Evolutionary conservation across 1,139 yeast genomes (phyloP).

Genomic region (Zygosaccharomyces sapae): DNA sequence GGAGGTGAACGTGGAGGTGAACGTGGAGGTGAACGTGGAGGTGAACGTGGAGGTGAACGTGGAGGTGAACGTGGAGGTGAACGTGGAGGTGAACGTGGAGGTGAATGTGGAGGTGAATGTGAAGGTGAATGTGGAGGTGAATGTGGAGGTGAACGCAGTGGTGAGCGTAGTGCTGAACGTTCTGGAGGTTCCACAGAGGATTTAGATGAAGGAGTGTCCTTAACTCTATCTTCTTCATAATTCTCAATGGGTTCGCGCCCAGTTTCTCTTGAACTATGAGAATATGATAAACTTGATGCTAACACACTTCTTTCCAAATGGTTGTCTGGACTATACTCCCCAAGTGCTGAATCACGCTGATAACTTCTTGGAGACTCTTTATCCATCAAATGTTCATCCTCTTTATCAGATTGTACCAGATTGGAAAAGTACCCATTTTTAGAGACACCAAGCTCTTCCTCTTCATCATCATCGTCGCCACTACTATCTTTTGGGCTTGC

Average conservation of each 20-base stretch:
- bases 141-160: not conserved
- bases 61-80: not conserved
- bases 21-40: no score
- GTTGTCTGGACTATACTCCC: not conserved
- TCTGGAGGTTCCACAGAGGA: not conserved
- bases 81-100: not conserved
- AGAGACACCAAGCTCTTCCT: slow-evolving; percentile 21
- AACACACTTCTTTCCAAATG: slow-evolving; percentile 1
- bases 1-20: not conserved
- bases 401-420: slow-evolving; percentile 11
- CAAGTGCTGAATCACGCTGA: not conserved
- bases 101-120: no score
- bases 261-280: slow-evolving; percentile 3
- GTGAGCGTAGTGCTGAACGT: not conserved
- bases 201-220: slow-evolving; percentile 1
- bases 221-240: not conserved
- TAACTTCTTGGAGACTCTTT: not conserved
- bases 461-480: slow-evolving; percentile 7
- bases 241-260: not conserved
- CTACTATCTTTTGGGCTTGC: not conserved
- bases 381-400: not conserved
- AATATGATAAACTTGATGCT: slow-evolving; percentile 2
- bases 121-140: not conserved
- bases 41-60: not conserved
- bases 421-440: slow-evolving; percentile 23